A percentile compares a stretch with the other conserved stretches of the same genome.
Evolutionary conservation across 257 asterid genomes (phyloP).

Genomic region (Primulina eburnea): DNA sequence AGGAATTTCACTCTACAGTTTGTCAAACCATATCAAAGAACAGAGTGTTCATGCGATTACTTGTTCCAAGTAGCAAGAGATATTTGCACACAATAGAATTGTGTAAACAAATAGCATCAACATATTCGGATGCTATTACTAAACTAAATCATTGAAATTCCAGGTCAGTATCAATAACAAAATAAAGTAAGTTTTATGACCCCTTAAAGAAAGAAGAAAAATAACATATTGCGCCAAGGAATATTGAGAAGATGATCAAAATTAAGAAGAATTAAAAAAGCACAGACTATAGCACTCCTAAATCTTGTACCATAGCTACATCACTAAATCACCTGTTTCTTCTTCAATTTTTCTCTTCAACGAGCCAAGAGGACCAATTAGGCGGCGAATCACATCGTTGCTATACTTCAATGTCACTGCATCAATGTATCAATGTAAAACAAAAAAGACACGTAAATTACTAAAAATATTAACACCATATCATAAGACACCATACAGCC

Average conservation of each 20-base stretch:
- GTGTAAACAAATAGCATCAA: neutral
- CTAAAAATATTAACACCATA: neutral
- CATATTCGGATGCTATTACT: neutral
- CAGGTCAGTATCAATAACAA: neutral
- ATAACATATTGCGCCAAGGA: neutral
- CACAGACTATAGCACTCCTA: neutral
- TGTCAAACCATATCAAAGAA: neutral
- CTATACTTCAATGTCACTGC: slow-evolving; percentile 74
- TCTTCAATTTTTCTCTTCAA: slow-evolving; percentile 91
- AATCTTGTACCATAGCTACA: slow-evolving; percentile 1
- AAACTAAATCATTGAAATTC: neutral
- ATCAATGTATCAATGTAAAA: slow-evolving; percentile 24
- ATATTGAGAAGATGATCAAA: neutral
- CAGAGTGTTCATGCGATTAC: neutral
- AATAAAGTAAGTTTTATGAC: neutral
- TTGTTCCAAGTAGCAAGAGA: slow-evolving; percentile 3
- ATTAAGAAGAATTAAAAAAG: slow-evolving; percentile 8
- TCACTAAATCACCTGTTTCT: slow-evolving; percentile 62
- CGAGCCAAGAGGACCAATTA: slow-evolving; percentile 95
- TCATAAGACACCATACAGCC: neutral
- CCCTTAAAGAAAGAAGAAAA: neutral
- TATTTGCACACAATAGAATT: neutral
- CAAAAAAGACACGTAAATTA: neutral
- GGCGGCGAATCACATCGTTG: slow-evolving; percentile 83
- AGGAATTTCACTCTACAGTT: slow-evolving; percentile 10